Conservation (phyloP, 805 yeast species). For the Saccharomyces kudriavzevii region DNA sequence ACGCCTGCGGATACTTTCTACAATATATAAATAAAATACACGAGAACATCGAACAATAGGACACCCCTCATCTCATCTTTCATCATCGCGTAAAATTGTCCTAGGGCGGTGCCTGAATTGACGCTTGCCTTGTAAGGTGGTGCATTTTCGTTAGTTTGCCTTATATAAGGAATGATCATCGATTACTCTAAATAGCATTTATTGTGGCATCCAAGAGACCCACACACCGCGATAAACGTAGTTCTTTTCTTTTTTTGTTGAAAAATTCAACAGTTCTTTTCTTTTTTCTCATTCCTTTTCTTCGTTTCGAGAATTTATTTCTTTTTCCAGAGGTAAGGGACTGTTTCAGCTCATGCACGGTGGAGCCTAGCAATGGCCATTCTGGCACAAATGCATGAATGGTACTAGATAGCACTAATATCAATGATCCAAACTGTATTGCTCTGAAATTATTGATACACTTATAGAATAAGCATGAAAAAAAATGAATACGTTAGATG, state of each 20-base stretch:
- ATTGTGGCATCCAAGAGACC: not conserved
- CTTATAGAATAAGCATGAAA: not conserved
- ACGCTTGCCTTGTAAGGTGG: not conserved
- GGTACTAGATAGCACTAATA: not conserved
- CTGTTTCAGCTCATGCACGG: not conserved
- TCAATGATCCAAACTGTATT: no score
- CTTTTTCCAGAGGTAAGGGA: not conserved
- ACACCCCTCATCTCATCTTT: not conserved
- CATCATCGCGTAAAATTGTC: not conserved
- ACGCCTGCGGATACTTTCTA: not conserved
- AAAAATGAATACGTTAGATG: not conserved
- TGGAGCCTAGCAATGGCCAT: not conserved
- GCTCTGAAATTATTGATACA: not conserved
- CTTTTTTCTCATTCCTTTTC: not conserved
- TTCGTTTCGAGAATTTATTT: not conserved
- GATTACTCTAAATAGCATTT: not conserved
- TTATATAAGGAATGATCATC: not conserved
- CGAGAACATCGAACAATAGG: no score
- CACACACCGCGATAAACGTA: not conserved
- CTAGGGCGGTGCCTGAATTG: not conserved
- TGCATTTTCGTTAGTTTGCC: not conserved
- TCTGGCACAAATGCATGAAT: not conserved
- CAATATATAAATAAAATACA: not conserved
- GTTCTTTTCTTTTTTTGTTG: not conserved
- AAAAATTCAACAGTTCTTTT: not conserved